Conservation (phyloP, 345 rosid genomes). For the Toxicodendron radicans region DNA sequence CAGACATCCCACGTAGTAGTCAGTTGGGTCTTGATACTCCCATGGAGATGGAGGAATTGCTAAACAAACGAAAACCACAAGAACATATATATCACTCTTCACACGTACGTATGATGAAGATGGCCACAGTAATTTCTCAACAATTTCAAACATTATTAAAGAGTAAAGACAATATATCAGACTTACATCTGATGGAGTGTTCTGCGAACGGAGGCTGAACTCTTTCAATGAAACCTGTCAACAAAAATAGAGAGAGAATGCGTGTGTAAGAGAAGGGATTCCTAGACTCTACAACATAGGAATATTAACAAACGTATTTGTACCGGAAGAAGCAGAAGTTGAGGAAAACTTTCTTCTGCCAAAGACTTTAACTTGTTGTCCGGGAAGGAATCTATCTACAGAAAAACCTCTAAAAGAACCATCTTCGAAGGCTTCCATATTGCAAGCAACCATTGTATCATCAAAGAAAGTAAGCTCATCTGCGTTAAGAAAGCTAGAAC, state of each 20-base stretch:
- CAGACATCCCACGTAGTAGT: slow-evolving; percentile 63
- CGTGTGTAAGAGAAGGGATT: slow-evolving; percentile 22
- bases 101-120: not conserved
- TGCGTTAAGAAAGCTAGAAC: slow-evolving; percentile 79
- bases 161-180: not conserved
- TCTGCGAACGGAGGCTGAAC: slow-evolving; percentile 60
- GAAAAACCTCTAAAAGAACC: slow-evolving; percentile 82
- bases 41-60: slow-evolving; percentile 44
- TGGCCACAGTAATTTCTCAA: not conserved
- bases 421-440: slow-evolving; percentile 84
- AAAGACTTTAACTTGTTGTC: slow-evolving; percentile 87
- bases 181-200: slow-evolving; percentile 60
- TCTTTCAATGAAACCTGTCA: slow-evolving; percentile 57
- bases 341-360: slow-evolving; percentile 72
- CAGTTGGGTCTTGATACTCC: slow-evolving; percentile 93
- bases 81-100: not conserved
- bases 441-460: slow-evolving; percentile 79
- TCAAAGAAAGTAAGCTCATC: slow-evolving; percentile 87
- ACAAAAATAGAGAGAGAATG: slow-evolving; percentile 4
- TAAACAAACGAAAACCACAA: slow-evolving; percentile 20
- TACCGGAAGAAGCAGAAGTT: slow-evolving; percentile 53
- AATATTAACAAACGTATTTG: slow-evolving; percentile 17
- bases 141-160: not conserved
- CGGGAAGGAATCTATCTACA: slow-evolving; percentile 76
- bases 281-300: slow-evolving; percentile 20